Percentiles rank a stretch among this genome's conserved stretches.
These are phyloP conservation scores for Homolaphlyctis polyrhiza DNA, from an alignment of 371 early-diverging fungal species.

Conservation along the genomic window DNA sequence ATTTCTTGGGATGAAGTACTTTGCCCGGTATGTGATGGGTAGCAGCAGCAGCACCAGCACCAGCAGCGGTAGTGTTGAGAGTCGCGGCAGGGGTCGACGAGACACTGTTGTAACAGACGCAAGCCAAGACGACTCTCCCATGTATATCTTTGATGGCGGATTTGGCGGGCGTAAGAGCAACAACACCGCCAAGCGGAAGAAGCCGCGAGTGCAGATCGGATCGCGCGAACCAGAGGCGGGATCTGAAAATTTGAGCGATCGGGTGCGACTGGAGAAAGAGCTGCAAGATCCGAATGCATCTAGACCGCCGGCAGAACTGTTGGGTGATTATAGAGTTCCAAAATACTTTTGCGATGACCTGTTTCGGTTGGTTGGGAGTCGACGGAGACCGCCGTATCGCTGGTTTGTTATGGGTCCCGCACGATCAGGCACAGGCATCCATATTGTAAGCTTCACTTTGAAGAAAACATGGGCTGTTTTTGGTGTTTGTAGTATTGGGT, in stretches of 20 bases:
- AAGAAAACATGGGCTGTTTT: neutral
- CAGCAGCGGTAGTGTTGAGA: too few species aligned
- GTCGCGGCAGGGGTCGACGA: too few species aligned
- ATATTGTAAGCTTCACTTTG: constrained; percentile 14
- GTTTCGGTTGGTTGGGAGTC: constrained; percentile 58
- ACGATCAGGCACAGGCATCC: constrained; percentile 38
- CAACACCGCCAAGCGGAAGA: constrained; percentile 19
- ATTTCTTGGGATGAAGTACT: constrained; percentile 69
- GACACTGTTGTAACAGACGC: too few species aligned
- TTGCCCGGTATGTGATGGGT: constrained; percentile 58
- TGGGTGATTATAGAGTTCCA: constrained; percentile 66
- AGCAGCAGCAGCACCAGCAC: too few species aligned
- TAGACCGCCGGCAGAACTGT: constrained; percentile 26
- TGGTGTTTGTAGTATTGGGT: neutral
- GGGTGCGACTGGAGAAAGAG: too few species aligned
- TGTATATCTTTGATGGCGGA: constrained; percentile 76
- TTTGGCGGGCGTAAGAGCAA: constrained; percentile 43
- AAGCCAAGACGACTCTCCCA: constrained; percentile 81
- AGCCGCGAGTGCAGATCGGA: too few species aligned
- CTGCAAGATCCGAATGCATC: too few species aligned
- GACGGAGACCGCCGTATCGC: constrained; percentile 34
- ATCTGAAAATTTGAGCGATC: constrained; percentile 3
- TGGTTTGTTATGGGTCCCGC: constrained; percentile 43
- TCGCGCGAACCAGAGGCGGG: constrained; percentile 11
- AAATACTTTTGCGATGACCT: constrained; percentile 72